phyloP scores from a whole-genome alignment of 768 basidiomycete species.

The Rubroboletus pulcherrimus region DNA sequence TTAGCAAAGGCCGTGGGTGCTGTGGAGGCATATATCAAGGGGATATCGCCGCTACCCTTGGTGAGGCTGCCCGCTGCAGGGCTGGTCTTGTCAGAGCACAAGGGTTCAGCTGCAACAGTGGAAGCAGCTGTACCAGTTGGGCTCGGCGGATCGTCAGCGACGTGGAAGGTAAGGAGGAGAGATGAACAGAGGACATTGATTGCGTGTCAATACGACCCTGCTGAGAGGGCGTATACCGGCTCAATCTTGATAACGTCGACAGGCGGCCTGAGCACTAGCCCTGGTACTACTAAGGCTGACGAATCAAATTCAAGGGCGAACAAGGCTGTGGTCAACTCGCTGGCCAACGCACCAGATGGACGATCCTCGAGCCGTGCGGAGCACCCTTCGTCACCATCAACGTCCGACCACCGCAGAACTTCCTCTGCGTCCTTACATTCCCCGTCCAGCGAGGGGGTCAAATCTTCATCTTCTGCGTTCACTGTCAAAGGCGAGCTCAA shows the following conservation, averaged over 20 bases:
- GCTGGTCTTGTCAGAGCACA: conserved; percentile 53
- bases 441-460: conserved; percentile 32
- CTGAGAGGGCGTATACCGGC: conserved; percentile 48
- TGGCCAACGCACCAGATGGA: conserved; percentile 14
- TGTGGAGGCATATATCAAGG: conserved; percentile 72
- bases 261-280: background rate
- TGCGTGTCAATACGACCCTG: conserved; percentile 49
- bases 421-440: conserved; percentile 31
- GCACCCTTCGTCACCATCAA: conserved; percentile 24
- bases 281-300: conserved; percentile 24
- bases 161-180: conserved; percentile 58
- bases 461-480: conserved; percentile 49
- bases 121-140: conserved; percentile 31
- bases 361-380: conserved; percentile 11
- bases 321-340: conserved; percentile 31
- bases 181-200: conserved; percentile 59
- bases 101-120: conserved; percentile 29
- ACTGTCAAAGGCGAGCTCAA: conserved; percentile 59
- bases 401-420: conserved; percentile 13
- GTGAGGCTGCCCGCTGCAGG: conserved; percentile 66
- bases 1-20: conserved; percentile 69
- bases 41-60: conserved; percentile 59
- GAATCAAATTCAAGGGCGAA: conserved; percentile 42
- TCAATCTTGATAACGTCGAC: conserved; percentile 41
- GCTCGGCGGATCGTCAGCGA: conserved; percentile 24